Evolutionary conservation across 2,329 filamentous ascomycete genomes (phyloP).

Genomic region (Fusarium irregulare): DNA sequence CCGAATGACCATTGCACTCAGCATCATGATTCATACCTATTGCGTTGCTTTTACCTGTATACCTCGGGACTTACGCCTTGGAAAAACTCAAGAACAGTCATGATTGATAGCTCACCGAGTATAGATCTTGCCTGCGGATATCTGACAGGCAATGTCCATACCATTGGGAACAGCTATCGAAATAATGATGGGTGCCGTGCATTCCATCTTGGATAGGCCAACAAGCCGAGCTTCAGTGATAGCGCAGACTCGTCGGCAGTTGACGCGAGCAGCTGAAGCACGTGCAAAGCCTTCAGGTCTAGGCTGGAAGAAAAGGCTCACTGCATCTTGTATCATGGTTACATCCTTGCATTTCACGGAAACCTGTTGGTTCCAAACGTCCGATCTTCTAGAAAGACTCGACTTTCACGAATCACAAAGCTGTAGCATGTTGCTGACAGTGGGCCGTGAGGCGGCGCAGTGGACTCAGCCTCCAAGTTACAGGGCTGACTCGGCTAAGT

Average conservation of each 20-base stretch:
- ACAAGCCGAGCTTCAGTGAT: neutral
- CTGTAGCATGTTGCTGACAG: neutral
- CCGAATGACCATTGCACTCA: neutral
- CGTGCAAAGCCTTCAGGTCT: neutral
- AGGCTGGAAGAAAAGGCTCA: neutral
- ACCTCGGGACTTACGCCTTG: too few relatives aligned
- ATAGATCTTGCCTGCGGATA: neutral
- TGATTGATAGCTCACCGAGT: neutral
- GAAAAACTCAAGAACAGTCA: neutral
- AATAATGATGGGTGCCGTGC: too few relatives aligned
- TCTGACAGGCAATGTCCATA: rapidly evolving
- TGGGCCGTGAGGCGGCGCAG: neutral
- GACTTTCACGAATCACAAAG: neutral
- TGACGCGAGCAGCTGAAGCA: neutral
- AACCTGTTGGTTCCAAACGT: neutral
- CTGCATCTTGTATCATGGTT: rapidly evolving
- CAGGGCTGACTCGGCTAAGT: neutral
- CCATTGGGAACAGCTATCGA: neutral
- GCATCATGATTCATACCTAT: neutral
- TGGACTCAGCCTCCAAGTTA: neutral
- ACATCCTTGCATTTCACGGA: neutral
- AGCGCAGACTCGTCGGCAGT: neutral
- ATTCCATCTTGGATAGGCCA: neutral
- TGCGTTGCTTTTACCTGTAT: too few relatives aligned
- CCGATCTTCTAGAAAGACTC: neutral